Percentiles rank a stretch among this genome's conserved stretches.
Evolutionary conservation across 352 stramenopile genomes (phyloP).

Genomic region (Thalassiosira mediterranea): DNA sequence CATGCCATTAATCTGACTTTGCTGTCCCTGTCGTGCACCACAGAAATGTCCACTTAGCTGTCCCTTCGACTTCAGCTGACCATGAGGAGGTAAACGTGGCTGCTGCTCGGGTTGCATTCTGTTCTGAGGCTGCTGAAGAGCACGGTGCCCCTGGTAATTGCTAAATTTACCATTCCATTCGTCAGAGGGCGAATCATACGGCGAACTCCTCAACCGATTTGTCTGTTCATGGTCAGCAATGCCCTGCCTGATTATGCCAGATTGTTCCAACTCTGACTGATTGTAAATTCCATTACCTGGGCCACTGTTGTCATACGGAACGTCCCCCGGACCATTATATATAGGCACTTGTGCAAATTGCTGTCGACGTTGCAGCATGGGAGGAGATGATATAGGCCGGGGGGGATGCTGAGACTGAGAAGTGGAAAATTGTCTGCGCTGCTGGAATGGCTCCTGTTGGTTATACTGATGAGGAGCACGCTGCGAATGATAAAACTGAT

Average conservation of each 20-base stretch:
- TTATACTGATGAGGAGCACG: not conserved
- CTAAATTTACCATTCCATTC: not conserved
- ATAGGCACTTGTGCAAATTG: not conserved
- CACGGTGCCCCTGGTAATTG: constrained; percentile 10
- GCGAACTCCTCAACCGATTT: not conserved
- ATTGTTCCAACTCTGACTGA: not conserved
- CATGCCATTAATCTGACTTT: no score
- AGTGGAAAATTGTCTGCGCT: not conserved
- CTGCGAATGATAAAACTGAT: not conserved
- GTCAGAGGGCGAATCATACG: not conserved
- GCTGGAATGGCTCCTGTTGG: not conserved
- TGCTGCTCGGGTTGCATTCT: constrained; percentile 16
- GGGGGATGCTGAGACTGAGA: not conserved
- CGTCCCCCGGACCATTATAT: not conserved
- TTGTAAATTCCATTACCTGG: not conserved
- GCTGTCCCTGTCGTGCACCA: no score
- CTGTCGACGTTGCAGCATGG: not conserved
- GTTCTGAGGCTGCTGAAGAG: constrained; percentile 2
- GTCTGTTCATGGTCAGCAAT: not conserved
- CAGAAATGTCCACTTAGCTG: constrained; percentile 2
- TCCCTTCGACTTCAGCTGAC: constrained; percentile 16
- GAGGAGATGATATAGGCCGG: not conserved
- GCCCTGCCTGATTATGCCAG: not conserved
- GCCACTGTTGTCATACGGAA: not conserved
- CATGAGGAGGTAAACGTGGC: no score